These are phyloP conservation scores for Melaleuca quinquenervia DNA, from an alignment of 345 rosid species.

Conservation along the genomic window DNA sequence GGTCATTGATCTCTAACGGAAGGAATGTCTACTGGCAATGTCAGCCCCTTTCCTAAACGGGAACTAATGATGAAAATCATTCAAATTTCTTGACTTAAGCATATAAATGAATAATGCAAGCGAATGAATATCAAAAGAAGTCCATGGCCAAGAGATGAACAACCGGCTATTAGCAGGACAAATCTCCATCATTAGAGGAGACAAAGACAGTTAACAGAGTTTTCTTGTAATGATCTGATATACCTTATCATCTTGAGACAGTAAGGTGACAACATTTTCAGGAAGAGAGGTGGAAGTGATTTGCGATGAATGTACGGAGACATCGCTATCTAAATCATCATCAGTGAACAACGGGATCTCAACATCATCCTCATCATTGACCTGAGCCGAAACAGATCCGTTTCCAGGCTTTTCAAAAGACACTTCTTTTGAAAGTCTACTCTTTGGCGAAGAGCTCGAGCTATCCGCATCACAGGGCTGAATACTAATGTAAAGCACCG, in stretches of 20 bases:
- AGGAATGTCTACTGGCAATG: not conserved
- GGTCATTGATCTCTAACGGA: not conserved
- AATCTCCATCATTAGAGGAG: not conserved
- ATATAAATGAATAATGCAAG: not conserved
- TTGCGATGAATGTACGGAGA: slow-evolving; percentile 44
- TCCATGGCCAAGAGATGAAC: not conserved
- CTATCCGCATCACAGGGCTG: slow-evolving; percentile 49
- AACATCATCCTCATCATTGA: slow-evolving; percentile 43
- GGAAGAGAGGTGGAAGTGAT: slow-evolving; percentile 33
- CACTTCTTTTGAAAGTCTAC: slow-evolving; percentile 22
- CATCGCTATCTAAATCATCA: slow-evolving; percentile 47
- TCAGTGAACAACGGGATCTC: slow-evolving; percentile 72
- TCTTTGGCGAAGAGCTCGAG: slow-evolving; percentile 10
- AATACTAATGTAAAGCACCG: slow-evolving; percentile 49
- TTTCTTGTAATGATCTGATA: not conserved
- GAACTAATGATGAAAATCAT: not conserved
- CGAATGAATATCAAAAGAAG: not conserved
- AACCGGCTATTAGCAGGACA: not conserved
- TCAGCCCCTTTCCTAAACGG: not conserved
- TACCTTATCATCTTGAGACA: slow-evolving; percentile 40
- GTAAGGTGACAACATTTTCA: slow-evolving; percentile 18
- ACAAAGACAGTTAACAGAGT: not conserved
- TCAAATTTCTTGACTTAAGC: not conserved
- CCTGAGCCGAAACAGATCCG: slow-evolving; percentile 46
- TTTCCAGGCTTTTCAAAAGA: slow-evolving; percentile 44